These are phyloP conservation scores for Botrytis sinoallii DNA, from an alignment of 2,329 filamentous ascomycete genomes.

Conservation along the genomic window DNA sequence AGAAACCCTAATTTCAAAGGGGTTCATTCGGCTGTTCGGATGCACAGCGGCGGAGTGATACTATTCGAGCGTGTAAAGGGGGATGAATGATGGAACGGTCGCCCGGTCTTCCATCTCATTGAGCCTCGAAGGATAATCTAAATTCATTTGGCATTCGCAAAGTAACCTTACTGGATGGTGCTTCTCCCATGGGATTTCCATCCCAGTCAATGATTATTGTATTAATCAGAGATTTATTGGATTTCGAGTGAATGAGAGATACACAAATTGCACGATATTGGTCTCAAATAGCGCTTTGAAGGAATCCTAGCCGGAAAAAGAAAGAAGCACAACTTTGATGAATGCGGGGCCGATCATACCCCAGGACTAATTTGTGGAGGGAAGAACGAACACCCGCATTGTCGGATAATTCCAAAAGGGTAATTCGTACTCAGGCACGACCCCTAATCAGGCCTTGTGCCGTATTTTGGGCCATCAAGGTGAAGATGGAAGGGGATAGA, in stretches of 20 bases:
- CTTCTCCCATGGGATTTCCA: background rate
- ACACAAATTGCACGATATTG: slow-evolving; percentile 9
- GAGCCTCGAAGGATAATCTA: background rate
- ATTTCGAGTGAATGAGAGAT: background rate
- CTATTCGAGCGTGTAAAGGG: background rate
- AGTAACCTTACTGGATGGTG: background rate
- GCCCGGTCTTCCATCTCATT: background rate
- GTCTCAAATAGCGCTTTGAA: background rate
- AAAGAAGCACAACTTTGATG: background rate
- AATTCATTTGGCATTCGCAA: background rate
- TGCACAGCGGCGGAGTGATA: background rate
- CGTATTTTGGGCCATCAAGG: background rate
- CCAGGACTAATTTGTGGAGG: slow-evolving; percentile 16
- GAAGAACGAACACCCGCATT: slow-evolving; percentile 7
- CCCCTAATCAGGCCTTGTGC: background rate
- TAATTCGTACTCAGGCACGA: slow-evolving; percentile 9
- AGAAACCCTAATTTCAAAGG: slow-evolving; percentile 12
- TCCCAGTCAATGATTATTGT: background rate
- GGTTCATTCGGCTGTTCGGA: slow-evolving; percentile 15
- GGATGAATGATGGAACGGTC: background rate
- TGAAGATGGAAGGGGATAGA: background rate
- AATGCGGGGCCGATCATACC: slow-evolving; percentile 18
- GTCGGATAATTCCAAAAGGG: slow-evolving; percentile 10
- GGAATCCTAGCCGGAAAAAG: background rate
- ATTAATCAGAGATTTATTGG: background rate